A percentile compares a stretch with the other conserved stretches of the same genome.
phyloP scores from a whole-genome alignment of 257 asterid genomes.

The Solanum habrochaites region DNA sequence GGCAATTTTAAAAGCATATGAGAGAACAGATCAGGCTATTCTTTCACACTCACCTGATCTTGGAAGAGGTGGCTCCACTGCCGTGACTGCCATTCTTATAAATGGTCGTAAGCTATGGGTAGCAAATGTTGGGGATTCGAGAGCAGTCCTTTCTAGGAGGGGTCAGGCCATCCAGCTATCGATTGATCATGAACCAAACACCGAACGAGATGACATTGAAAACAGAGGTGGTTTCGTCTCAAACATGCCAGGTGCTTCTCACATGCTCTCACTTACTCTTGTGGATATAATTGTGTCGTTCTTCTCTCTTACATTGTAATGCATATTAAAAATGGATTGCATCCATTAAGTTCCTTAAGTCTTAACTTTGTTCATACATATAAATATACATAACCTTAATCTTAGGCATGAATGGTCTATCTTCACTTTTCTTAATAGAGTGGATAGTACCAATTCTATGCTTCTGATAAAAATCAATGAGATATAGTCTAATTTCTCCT shows the following conservation, averaged over 20 bases:
- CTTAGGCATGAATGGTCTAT: neutral
- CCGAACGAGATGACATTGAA: slow-evolving; percentile 74
- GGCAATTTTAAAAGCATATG: slow-evolving; percentile 66
- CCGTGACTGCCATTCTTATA: slow-evolving; percentile 78
- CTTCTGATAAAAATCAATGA: neutral
- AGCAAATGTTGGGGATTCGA: slow-evolving; percentile 92
- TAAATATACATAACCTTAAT: neutral
- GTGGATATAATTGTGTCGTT: neutral
- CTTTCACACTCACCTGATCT: slow-evolving; percentile 71
- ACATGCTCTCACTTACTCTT: neutral
- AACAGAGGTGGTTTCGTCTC: slow-evolving; percentile 89
- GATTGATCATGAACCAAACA: slow-evolving; percentile 88
- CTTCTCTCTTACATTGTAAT: neutral
- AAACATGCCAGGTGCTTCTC: slow-evolving; percentile 74
- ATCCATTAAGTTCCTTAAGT: neutral
- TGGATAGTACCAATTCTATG: neutral
- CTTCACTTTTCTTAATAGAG: neutral
- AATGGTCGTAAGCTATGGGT: slow-evolving; percentile 58
- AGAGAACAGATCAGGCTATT: slow-evolving; percentile 78
- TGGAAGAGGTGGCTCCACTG: slow-evolving; percentile 96
- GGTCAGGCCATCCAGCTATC: slow-evolving; percentile 82
- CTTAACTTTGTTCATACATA: neutral
- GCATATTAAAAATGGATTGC: neutral
- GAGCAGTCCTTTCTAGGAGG: slow-evolving; percentile 76
- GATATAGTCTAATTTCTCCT: neutral